A percentile compares a stretch with the other conserved stretches of the same genome.
Conservation (phyloP, 495 filamentous ascomycete genomes). For the Penicillium alfredii region DNA sequence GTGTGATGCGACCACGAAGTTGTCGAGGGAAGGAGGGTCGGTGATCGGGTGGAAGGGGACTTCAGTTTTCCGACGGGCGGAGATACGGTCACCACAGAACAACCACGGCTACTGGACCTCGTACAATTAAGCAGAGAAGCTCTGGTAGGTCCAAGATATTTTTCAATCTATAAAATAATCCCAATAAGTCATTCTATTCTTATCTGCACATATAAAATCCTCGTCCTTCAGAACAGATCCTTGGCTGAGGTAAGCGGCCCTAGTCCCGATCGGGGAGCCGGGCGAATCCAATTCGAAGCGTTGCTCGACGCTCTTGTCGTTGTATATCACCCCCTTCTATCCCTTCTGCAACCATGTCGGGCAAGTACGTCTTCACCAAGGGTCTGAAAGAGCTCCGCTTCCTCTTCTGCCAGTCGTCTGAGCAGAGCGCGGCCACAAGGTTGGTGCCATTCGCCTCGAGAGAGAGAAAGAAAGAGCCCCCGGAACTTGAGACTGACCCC, state of each 20-base stretch:
- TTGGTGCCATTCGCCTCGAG: conserved; percentile 28
- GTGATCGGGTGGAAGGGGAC: conserved; percentile 16
- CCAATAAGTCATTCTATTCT: too few relatives aligned
- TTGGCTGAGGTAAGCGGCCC: too few relatives aligned
- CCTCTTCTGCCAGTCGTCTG: conserved; percentile 88
- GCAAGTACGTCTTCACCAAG: conserved; percentile 86
- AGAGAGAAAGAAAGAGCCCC: not conserved
- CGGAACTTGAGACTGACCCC: conserved; percentile 12
- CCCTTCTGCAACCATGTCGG: conserved; percentile 59
- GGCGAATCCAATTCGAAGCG: too few relatives aligned
- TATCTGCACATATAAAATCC: too few relatives aligned
- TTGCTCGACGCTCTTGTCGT: too few relatives aligned
- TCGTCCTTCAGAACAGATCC: too few relatives aligned
- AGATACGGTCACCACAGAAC: not conserved
- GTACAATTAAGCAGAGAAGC: too few relatives aligned
- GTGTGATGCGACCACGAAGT: conserved; percentile 15
- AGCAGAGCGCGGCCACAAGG: conserved; percentile 82
- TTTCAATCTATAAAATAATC: too few relatives aligned
- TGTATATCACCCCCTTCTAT: not conserved
- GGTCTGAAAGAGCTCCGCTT: conserved; percentile 93
- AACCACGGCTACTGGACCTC: too few relatives aligned
- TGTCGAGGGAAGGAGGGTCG: conserved; percentile 14
- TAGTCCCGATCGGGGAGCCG: too few relatives aligned
- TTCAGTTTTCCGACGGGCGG: not conserved
- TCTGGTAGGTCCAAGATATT: too few relatives aligned